Evolutionary conservation across 1,284 basidiomycete genomes (phyloP).

Genomic region (Vanrija sp.): DNA sequence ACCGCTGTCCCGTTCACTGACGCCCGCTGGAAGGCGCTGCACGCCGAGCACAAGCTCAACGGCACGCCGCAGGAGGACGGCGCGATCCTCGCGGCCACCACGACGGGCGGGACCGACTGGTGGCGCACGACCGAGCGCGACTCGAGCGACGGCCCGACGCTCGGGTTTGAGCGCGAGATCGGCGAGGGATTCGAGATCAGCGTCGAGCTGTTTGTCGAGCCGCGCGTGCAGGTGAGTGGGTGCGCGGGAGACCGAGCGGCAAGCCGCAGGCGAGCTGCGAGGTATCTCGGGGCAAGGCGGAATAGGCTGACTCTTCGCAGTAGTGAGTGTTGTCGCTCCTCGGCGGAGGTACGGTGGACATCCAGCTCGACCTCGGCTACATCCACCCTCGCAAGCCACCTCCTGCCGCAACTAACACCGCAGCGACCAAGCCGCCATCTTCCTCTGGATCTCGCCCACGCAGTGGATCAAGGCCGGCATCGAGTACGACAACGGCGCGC

Average conservation of each 20-base stretch:
- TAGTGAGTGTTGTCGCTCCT: background rate
- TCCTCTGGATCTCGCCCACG: conserved; percentile 22
- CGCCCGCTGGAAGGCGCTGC: conserved; percentile 7
- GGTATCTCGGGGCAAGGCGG: too few relatives aligned
- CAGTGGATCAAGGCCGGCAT: conserved; percentile 33
- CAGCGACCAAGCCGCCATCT: conserved; percentile 32
- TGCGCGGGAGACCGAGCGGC: background rate
- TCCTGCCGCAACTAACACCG: background rate
- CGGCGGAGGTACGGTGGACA: background rate
- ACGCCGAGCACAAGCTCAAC: background rate
- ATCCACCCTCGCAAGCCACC: background rate
- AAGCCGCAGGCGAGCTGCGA: too few relatives aligned
- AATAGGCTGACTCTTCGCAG: background rate
- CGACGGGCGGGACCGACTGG: conserved; percentile 26
- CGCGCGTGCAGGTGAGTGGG: conserved; percentile 23
- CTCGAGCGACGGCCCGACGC: conserved; percentile 18
- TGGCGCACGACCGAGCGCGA: conserved; percentile 28
- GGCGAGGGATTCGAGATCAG: conserved; percentile 22
- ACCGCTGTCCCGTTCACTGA: conserved; percentile 5
- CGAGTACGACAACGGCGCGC: conserved; percentile 27
- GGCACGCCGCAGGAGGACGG: conserved; percentile 4
- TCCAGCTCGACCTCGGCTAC: background rate
- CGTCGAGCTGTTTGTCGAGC: conserved; percentile 19
- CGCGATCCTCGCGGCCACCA: background rate
- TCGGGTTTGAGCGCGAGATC: conserved; percentile 15